Evolutionary conservation across 495 filamentous ascomycete species (phyloP), one percentile per base, ranked within the genome.

Genomic region (Thermothielavioides terrestris): DNA sequence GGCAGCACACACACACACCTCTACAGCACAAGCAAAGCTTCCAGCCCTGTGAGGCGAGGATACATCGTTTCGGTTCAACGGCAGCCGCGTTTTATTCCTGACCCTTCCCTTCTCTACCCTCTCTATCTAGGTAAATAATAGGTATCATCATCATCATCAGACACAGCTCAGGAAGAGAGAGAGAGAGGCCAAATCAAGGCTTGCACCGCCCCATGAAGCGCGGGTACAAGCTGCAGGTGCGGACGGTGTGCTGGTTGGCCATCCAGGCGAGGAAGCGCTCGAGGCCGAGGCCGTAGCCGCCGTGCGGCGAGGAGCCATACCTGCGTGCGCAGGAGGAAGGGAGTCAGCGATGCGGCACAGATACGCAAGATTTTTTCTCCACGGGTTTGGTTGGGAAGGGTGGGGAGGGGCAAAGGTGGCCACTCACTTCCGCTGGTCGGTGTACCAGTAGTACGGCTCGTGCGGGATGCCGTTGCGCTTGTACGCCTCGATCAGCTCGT

Each of bases 231-330:
- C 81, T 88, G 59, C 83, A 85, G 49, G 94, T 89, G 31, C 89
- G 77, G 28, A 99, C 90, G 14, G 89, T 95, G 68, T 89, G 86
- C 63, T 88, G 86, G 57, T 84, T 85, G 62, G 86, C 92, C 74
- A 99, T 71, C 94, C 94, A 99, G 28, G 92, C 92, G 22, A 99
- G 72, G 76, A 97, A 96, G 41, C 92, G 83, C 75, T 99, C 92
- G 30, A 97, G 76, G 56, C 92, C 92, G 30, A 99, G 77, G 42
- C 92, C 92, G 65, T 95, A 99, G 47, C 92, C 92, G 43, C 92
- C 92, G 64, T 99, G 92, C 10, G 91, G 89, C 34, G 84, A 88
- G 39, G 85, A 89, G 45, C 92, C 92, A 62, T 96, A 98, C 70
- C 89, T 94, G 56, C 36, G 4, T 11, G 38, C 22, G 20, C 4